Conservation (phyloP, 2,329 filamentous ascomycete genomes). For the Claviceps capensis region DNA sequence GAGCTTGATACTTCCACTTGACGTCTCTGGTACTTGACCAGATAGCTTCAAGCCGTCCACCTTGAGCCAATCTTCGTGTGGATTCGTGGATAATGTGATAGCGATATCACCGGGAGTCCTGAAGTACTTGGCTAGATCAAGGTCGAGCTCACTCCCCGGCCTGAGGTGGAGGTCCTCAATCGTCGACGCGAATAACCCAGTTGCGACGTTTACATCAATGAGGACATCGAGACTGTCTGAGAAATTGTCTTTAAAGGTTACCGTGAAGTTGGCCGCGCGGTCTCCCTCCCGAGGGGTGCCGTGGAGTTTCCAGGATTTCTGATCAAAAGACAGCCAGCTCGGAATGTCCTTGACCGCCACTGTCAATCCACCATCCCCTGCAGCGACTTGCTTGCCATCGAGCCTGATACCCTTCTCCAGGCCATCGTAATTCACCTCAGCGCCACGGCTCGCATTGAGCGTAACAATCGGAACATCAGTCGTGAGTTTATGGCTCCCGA, state of each 20-base stretch:
- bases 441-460: conserved; percentile 42
- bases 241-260: conserved; percentile 45
- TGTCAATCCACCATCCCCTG: conserved; percentile 38
- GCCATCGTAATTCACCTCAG: conserved; percentile 35
- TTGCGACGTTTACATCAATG: conserved; percentile 25
- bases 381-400: conserved; percentile 37
- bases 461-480: conserved; percentile 44
- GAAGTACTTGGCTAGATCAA: conserved; percentile 30
- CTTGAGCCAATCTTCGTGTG: conserved; percentile 29
- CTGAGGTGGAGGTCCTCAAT: conserved; percentile 26
- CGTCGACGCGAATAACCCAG: conserved; percentile 26
- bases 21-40: conserved; percentile 25
- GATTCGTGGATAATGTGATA: conserved; percentile 22
- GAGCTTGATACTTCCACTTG: conserved; percentile 18
- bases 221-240: conserved; percentile 45
- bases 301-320: conserved; percentile 43
- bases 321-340: conserved; percentile 56
- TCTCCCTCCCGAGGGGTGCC: conserved; percentile 51
- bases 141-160: conserved; percentile 26
- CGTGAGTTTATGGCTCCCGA: conserved; percentile 56
- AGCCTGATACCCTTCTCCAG: conserved; percentile 40
- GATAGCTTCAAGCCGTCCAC: conserved; percentile 24
- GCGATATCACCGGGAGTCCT: conserved; percentile 24
- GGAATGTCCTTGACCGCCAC: conserved; percentile 42
- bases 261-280: conserved; percentile 46